Conservation (phyloP, 257 asterid species). For the Jacaranda copaia region DNA sequence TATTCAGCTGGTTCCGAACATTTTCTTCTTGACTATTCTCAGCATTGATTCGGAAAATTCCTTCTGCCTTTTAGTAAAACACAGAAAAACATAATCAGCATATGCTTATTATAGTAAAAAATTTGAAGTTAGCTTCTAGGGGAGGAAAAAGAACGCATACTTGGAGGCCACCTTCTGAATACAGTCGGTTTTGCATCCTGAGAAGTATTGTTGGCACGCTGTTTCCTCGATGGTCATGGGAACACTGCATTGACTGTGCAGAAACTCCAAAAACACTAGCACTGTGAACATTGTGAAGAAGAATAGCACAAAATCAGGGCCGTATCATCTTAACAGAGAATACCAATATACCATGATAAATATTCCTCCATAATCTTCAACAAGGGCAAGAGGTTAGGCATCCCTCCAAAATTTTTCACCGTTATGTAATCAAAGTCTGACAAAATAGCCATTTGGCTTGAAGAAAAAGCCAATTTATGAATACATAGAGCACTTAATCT, state of each 20-base stretch:
- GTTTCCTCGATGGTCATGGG: conserved; percentile 76
- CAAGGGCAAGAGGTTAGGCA: neutral
- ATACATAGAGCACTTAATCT: neutral
- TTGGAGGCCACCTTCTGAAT: conserved; percentile 77
- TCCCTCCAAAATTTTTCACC: neutral
- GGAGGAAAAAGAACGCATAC: conserved; percentile 38
- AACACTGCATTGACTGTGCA: conserved; percentile 89
- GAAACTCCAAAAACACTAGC: conserved; percentile 87
- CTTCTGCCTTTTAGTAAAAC: conserved; percentile 70
- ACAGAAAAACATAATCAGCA: conserved; percentile 7
- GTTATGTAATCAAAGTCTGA: neutral
- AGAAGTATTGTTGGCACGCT: conserved; percentile 85
- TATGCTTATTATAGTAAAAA: neutral
- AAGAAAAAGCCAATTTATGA: neutral
- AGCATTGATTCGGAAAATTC: conserved; percentile 83
- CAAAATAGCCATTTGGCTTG: neutral
- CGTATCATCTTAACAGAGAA: neutral
- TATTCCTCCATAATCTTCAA: neutral
- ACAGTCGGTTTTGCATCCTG: conserved; percentile 72
- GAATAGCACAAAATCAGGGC: conserved; percentile 1
- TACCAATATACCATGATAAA: neutral
- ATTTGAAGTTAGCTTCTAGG: too few relatives aligned
- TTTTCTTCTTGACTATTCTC: conserved; percentile 75
- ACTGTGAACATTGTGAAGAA: conserved; percentile 44
- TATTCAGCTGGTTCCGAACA: conserved; percentile 69